Base-by-base conservation (phyloP, 1,284 basidiomycete species). In the Moesziomyces antarcticus region DNA sequence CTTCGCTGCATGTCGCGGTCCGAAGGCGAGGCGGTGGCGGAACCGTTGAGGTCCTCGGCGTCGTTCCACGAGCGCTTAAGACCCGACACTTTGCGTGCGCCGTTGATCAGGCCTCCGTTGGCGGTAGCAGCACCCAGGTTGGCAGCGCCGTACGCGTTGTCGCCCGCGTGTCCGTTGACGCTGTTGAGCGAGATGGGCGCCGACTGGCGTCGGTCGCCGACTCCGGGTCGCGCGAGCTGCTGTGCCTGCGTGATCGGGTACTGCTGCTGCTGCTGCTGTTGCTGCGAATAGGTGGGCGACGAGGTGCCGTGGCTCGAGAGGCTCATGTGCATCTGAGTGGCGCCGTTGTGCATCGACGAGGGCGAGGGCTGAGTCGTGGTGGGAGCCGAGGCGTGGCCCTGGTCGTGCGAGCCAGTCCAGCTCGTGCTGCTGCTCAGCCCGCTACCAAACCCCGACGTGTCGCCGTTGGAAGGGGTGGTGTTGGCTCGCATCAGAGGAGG, bases 401-500 rank as follows among this genome's bases (percentile, higher is more conserved):
- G 66, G 50, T 74, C 67, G 62, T 74, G 67, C 9, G 72, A 62
- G 50, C 62, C 62, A 43, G 61, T 53, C 72, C 72, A 74, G 67
- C 72, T 74, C 49, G 62, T 62, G 51, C 66, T 66, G 57, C 65
- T 69, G 45, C 61, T 73, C 57, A 73, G 37, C 18, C 55, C 61
- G 27, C 59, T 68, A 52, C 60, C 61, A 58, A 68, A 68, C 54
- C 56, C 65, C 54, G 65, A 65, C 25, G 71, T 63, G 52, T 73
- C 71, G 37, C 50, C 64, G 45, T 69, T 61, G 52, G 61, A 58
- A n/a, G 75, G 75, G 20, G 75, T 77, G 16, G 75, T 75, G 65
- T 77, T 77, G 62, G 75, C 63, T 24, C 75, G 73, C 73, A 75
- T 77, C 30, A 77, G 68, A 18, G 75, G 75, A 21, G 73, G 76